phyloP scores from a whole-genome alignment of 192 early-diverging fungal genomes.

The Anaeromyces robustus region DNA sequence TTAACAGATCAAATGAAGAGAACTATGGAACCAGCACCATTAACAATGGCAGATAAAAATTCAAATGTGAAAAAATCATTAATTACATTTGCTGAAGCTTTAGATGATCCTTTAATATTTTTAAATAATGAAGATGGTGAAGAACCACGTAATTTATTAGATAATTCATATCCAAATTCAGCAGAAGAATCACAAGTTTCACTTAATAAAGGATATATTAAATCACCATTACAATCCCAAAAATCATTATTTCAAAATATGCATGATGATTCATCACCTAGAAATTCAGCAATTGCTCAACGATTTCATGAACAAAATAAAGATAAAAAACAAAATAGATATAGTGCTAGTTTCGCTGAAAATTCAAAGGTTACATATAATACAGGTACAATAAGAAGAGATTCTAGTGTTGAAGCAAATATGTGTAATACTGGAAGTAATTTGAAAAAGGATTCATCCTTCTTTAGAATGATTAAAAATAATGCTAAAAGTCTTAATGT shows the following conservation, averaged over 20 bases:
- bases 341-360: not conserved
- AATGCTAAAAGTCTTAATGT: not conserved
- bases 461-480: not conserved
- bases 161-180: not conserved
- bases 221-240: not conserved
- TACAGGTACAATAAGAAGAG: not conserved
- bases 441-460: not conserved
- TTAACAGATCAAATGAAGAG: not conserved
- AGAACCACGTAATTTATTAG: not conserved
- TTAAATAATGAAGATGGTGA: not conserved
- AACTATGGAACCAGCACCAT: not conserved
- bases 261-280: not conserved
- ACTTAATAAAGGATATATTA: not conserved
- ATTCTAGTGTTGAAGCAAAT: not conserved
- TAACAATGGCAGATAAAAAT: not conserved
- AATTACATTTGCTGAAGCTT: not conserved
- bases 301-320: not conserved
- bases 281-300: not conserved
- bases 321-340: not conserved
- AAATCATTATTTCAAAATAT: not conserved
- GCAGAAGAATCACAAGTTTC: not conserved
- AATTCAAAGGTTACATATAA: not conserved
- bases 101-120: not conserved
- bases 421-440: not conserved
- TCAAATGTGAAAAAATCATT: not conserved